These are phyloP conservation scores for Phlyctochytrium planicorne DNA, from an alignment of 192 early-diverging fungal species.

Conservation along the genomic window DNA sequence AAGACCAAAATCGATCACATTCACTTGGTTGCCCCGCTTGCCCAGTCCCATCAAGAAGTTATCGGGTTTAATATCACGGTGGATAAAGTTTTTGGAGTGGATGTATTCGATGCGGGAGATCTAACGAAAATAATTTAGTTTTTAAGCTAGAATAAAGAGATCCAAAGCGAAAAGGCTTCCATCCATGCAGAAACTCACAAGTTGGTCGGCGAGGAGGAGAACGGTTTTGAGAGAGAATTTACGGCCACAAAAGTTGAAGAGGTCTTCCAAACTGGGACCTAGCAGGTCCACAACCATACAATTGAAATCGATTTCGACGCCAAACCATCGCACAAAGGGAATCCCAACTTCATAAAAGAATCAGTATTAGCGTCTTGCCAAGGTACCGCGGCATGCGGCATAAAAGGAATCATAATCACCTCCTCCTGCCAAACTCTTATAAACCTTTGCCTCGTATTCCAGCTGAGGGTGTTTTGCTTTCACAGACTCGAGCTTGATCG, in stretches of 20 bases:
- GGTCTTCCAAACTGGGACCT: conserved; percentile 59
- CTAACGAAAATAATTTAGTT: conserved; percentile 19
- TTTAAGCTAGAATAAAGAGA: background rate
- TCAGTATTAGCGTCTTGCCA: background rate
- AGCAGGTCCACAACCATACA: conserved; percentile 67
- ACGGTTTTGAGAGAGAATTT: conserved; percentile 66
- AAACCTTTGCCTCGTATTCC: conserved; percentile 96
- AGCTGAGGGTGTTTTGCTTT: conserved; percentile 96
- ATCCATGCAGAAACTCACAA: conserved; percentile 33
- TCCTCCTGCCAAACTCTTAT: conserved; percentile 90
- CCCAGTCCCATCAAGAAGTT: conserved; percentile 66
- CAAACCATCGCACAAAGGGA: conserved; percentile 65
- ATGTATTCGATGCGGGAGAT: conserved; percentile 65
- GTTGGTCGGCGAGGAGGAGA: conserved; percentile 51
- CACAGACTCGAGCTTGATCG: conserved; percentile 94
- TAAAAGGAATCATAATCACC: conserved; percentile 34
- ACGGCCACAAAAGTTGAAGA: conserved; percentile 66
- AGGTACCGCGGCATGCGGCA: too few relatives aligned
- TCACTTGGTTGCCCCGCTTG: conserved; percentile 63
- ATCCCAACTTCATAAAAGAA: conserved; percentile 50
- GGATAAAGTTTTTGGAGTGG: conserved; percentile 69
- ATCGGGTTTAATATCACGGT: conserved; percentile 65
- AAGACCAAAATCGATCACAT: conserved; percentile 66
- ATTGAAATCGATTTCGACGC: conserved; percentile 49
- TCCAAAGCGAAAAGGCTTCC: background rate